Evolutionary conservation across 2,329 filamentous ascomycete genomes (phyloP), one percentile per base, ranked within the genome.

Genomic region (Magnaporthiopsis incrustans): DNA sequence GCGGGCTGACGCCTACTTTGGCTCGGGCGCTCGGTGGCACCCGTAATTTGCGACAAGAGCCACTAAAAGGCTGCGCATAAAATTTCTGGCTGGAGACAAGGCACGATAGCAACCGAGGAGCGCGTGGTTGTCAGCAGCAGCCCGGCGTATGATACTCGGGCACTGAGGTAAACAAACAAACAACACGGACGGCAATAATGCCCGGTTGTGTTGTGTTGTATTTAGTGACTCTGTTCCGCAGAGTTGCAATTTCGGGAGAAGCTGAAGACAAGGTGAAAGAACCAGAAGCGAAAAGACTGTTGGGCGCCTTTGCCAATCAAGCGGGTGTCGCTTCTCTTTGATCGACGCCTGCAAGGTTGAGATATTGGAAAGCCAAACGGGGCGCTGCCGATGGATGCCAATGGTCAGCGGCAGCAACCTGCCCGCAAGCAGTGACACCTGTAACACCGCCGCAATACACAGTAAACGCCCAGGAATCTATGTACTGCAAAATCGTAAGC

Each of bases 1-100:
- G 38, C 38, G 25, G 38, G 38, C 60, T 62, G 60, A 62, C 67
- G 66, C 66, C 65, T 66, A 65, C 63, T 26, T 26, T 56, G 25
- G 53, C 61, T 50, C 38, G 30, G 64, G 64, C 57, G 30, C 62
- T 60, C 61, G 64, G 67, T 67, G 67, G 67, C 66, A 63, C 67
- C 66, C 60, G 67, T 65, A 68, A 69, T 69, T 68, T 69, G 62
- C 61, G 59, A 50, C 35, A 61, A 57, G 60, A 63, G 67, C 67
- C 68, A 69, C 67, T 69, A 67, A 66, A 57, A 22, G 66, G 57
- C 35, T 60, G 57, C 57, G 67, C 67, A 69, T 68, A 64, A 68
- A 66, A 53, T 53, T 44, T 53, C 44, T n/a, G 44, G 44, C 44
- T 53, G 44, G 44, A 53, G 44, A 8, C 44, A 22, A 30, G 44